Evolutionary conservation across 1,284 basidiomycete species (phyloP), one percentile per base, ranked within the genome.

Genomic region (Austroboletus niveus): DNA sequence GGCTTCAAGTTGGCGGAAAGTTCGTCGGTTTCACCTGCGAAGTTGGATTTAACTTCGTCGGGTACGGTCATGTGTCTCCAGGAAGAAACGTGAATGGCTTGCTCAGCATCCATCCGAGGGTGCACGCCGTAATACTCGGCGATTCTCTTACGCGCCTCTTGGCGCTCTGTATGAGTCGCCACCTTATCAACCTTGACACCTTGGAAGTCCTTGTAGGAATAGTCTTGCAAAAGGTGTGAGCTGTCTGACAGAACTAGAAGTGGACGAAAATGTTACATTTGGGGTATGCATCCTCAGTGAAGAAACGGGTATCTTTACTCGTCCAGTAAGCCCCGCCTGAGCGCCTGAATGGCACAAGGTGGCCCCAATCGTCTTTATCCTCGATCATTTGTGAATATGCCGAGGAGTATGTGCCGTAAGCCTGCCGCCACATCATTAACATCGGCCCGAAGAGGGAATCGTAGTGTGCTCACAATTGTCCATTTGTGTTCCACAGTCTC

Each of bases 161-260:
- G 52, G 8, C 60, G 54, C 38, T 62, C 54, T 29, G 48, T 17
- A 30, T 7, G 45, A 3, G 36, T 12, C 11, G 63, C 29, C 0
- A 49, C 34, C 30, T 46, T 48, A 34, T 66, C 57, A 2, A 66
- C 61, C n/a, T 64, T 60, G n/a, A 63, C 42, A 12, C 62, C 60
- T 44, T 47, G 17, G 42, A 64, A 62, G 34, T 62, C 55, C 11
- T 58, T 47, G 44, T 66, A 63, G 22, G 64, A 66, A 45, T 66
- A 63, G 17, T 58, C 61, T 63, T 24, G 11, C 3, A 40, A 31
- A 24, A 7, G 39, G 22, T 3, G 34, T 63, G 5, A 58, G 38
- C 5, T 8, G 15, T 12, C n/a, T 7, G 15, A 12, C 17, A 32
- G 15, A 10, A 4, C 12, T 4, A 4, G 5, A 14, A 29, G 27